Base-by-base conservation (phyloP, 1,284 basidiomycete species). In the Sporisorium reilianum region DNA sequence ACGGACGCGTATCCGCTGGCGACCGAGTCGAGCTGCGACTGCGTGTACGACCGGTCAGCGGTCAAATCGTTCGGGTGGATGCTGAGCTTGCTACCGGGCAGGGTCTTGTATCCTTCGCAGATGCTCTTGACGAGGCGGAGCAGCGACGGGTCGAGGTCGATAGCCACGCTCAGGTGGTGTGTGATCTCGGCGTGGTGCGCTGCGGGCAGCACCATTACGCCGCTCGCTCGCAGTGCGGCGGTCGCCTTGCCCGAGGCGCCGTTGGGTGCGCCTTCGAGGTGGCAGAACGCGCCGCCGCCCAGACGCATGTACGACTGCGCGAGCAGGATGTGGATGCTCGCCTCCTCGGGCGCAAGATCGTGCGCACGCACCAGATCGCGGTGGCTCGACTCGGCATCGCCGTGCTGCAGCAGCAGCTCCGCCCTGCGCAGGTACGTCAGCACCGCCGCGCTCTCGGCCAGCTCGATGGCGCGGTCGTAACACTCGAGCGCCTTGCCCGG, bases 241-340 rank as follows among this genome's bases (percentile, higher is more conserved):
- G 3, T 30, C 26, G 14, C 59, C 42, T 38, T 55, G 55, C 46
- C 46, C 9, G 23, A 5, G 9, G 16, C 0, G 3, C 46, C 46
- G 5, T 28, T 7, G n/a, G 26, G 14, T 20, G 36, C 46, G 20
- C 60, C 46, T 50, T 79, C 65, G 36, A 71, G 49, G 25, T 77
- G 57, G 22, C 79, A 66, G 58, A 84, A 83, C 14, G 50, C 50
- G 0, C 83, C 83, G 3, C 78, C 80, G 7, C 79, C 81, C 23
- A 80, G 49, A 1, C 79, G 74, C 83, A 84, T 84, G 64, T 82
- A 84, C 22, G 77, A 78, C 61, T 82, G 74, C 9, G 83, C 83
- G 1, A 84, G 63, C 51, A 83, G 59, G 30, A 84, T 54, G 38
- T 84, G 83, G 14, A 83, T 72, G 36, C 74, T 76, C 16, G 80